Evolutionary conservation across 331 rosid species (phyloP).

Genomic region (Rosa hybrid): DNA sequence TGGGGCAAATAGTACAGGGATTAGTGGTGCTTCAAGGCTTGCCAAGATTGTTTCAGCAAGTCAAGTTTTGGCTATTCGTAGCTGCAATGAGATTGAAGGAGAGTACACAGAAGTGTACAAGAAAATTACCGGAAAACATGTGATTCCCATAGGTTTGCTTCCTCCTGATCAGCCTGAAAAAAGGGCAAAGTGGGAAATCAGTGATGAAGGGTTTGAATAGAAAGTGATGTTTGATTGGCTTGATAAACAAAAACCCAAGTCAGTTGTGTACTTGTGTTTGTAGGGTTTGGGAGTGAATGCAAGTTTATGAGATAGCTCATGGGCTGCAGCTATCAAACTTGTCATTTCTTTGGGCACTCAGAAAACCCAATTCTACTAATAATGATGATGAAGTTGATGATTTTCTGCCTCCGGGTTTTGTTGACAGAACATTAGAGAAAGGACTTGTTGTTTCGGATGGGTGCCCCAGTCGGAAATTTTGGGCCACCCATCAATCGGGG

Average conservation of each 20-base stretch:
- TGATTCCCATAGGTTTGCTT: slow-evolving; percentile 39
- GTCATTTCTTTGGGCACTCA: slow-evolving; percentile 11
- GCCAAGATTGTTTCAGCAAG: slow-evolving; percentile 15
- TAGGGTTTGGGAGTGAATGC: slow-evolving; percentile 48
- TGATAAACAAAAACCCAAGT: slow-evolving; percentile 31
- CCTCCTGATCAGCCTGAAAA: slow-evolving; percentile 18
- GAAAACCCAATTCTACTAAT: slow-evolving; percentile 22
- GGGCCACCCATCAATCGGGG: slow-evolving; percentile 43
- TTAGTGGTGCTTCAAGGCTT: slow-evolving; percentile 20
- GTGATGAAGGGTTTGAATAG: not conserved
- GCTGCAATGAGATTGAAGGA: slow-evolving; percentile 43
- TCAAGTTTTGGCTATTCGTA: slow-evolving; percentile 20
- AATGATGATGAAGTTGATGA: slow-evolving; percentile 27
- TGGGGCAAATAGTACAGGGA: slow-evolving; percentile 12
- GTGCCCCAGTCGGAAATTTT: slow-evolving; percentile 37
- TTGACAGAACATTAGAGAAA: slow-evolving; percentile 19
- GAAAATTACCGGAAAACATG: slow-evolving; percentile 23
- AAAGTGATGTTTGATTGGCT: slow-evolving; percentile 40
- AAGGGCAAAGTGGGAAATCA: not conserved
- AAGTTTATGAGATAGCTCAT: slow-evolving; percentile 35
- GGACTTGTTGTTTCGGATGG: slow-evolving; percentile 46
- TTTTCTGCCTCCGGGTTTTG: slow-evolving; percentile 28
- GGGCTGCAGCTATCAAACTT: slow-evolving; percentile 32
- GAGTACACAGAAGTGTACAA: slow-evolving; percentile 25
- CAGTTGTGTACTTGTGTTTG: slow-evolving; percentile 40